phyloP scores from a whole-genome alignment of 257 asterid genomes.

The Solanum rostratum region DNA sequence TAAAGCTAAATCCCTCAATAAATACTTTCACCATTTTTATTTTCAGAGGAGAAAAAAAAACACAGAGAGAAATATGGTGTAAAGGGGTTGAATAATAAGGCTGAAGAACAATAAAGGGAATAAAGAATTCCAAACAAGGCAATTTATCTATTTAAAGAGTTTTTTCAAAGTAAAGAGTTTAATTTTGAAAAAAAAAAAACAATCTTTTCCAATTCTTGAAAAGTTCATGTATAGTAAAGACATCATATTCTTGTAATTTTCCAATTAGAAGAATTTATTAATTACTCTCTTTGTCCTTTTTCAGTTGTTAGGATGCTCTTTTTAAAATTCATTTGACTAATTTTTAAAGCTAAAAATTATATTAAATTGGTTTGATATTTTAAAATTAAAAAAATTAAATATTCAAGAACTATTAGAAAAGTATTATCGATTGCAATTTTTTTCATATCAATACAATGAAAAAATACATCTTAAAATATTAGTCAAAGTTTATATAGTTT shows the following conservation, averaged over 20 bases:
- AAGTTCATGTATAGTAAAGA: neutral
- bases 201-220: neutral
- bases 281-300: too few species aligned
- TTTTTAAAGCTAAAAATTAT: too few species aligned
- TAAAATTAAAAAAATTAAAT: too few species aligned
- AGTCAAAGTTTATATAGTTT: too few species aligned
- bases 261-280: neutral
- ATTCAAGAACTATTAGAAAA: too few species aligned
- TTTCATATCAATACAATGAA: too few species aligned
- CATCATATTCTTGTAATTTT: neutral
- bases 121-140: neutral
- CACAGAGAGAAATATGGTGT: neutral
- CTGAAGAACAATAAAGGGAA: neutral
- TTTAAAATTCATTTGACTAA: too few species aligned
- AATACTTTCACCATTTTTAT: neutral
- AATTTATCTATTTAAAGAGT: neutral
- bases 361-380: too few species aligned
- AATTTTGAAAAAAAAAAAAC: neutral
- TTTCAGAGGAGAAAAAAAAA: neutral
- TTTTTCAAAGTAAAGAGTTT: neutral
- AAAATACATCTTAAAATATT: too few species aligned
- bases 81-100: neutral
- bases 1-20: neutral
- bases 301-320: too few species aligned
- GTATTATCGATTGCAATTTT: too few species aligned